Percentiles rank a stretch among this genome's conserved stretches.
Evolutionary conservation across 495 filamentous ascomycete genomes (phyloP).

Genomic region (Trichoderma erinaceum): DNA sequence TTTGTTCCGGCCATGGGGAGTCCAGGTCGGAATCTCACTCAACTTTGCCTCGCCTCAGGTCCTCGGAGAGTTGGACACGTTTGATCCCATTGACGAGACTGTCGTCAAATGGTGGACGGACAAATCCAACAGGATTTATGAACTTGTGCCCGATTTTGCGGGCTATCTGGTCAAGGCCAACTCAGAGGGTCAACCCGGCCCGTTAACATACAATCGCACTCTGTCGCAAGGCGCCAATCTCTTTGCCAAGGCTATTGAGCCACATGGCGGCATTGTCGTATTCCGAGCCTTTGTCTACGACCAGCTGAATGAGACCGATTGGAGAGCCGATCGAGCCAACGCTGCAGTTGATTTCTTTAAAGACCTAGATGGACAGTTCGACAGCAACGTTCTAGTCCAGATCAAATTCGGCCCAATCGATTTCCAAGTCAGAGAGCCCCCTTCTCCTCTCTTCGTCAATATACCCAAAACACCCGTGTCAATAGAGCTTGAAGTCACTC

Average conservation of each 20-base stretch:
- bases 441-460: conserved; percentile 64
- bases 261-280: conserved; percentile 62
- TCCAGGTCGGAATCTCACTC: conserved; percentile 59
- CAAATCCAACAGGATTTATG: conserved; percentile 53
- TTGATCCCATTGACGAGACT: conserved; percentile 54
- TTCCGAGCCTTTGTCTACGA: conserved; percentile 73
- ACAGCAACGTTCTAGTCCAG: conserved; percentile 64
- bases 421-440: conserved; percentile 67
- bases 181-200: conserved; percentile 68
- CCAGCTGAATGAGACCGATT: conserved; percentile 48
- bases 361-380: conserved; percentile 57
- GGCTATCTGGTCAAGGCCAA: conserved; percentile 69
- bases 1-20: conserved; percentile 59
- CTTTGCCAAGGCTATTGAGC: conserved; percentile 55
- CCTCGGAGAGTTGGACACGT: conserved; percentile 52
- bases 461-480: conserved; percentile 50
- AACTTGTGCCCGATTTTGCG: conserved; percentile 56
- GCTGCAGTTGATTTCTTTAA: conserved; percentile 64
- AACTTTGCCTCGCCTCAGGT: conserved; percentile 60
- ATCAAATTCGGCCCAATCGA: conserved; percentile 73
- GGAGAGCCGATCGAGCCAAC: conserved; percentile 63
- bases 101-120: conserved; percentile 59
- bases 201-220: conserved; percentile 62
- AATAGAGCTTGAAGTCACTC: conserved; percentile 61
- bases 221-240: conserved; percentile 64